These are phyloP conservation scores for Acer saccharum DNA, from an alignment of 345 rosid genomes.

Conservation along the genomic window DNA sequence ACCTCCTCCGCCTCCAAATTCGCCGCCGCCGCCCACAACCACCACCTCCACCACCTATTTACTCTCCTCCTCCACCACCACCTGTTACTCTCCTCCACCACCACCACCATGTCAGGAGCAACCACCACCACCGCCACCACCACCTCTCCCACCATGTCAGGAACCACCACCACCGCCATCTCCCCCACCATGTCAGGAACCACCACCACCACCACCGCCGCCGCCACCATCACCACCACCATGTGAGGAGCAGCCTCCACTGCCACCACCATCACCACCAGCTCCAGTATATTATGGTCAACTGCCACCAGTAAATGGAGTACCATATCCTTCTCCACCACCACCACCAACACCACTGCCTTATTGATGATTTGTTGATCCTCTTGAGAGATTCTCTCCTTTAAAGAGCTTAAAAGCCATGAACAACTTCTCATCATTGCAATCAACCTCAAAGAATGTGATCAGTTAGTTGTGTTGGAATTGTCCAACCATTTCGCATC, in stretches of 20 bases:
- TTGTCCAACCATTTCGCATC: neutral
- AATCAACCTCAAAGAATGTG: neutral
- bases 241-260: too few relatives aligned
- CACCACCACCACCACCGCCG: neutral
- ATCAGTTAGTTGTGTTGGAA: neutral
- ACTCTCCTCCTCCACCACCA: conserved; percentile 32
- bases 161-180: conserved; percentile 9
- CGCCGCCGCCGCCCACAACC: conserved; percentile 9
- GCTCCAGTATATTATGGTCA: too few relatives aligned
- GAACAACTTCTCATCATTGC: neutral
- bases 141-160: conserved; percentile 12
- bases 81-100: conserved; percentile 9
- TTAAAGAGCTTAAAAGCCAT: conserved; percentile 5
- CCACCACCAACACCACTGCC: conserved; percentile 44
- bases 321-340: too few relatives aligned
- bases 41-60: conserved; percentile 19
- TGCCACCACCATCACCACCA: too few relatives aligned
- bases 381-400: neutral
- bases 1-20: conserved; percentile 17
- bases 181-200: neutral
- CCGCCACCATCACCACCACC: conserved; percentile 47
- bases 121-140: neutral
- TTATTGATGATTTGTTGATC: conserved; percentile 17
- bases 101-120: too few relatives aligned
- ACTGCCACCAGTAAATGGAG: too few relatives aligned